Percentiles rank a stretch among this genome's conserved stretches.
Evolutionary conservation across 345 rosid genomes (phyloP).

Genomic region (Iberis pinnata): DNA sequence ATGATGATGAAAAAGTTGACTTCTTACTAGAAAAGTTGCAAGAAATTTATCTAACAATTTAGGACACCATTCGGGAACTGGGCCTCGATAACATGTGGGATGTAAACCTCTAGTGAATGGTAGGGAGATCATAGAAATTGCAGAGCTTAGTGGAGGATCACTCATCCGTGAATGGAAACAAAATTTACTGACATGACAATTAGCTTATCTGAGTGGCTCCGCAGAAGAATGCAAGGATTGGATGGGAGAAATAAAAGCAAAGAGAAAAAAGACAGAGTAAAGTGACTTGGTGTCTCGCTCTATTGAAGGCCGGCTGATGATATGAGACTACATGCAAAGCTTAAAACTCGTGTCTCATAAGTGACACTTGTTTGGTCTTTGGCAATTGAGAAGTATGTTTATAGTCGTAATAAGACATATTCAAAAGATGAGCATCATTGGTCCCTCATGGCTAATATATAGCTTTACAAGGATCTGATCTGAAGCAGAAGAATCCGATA

Average conservation of each 20-base stretch:
- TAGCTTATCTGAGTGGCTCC: slow-evolving; percentile 60
- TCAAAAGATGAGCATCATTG: no score
- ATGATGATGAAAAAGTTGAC: slow-evolving; percentile 25
- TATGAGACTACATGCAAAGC: no score
- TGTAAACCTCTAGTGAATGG: slow-evolving; percentile 75
- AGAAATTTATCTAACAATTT: slow-evolving; percentile 45
- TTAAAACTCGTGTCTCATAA: no score
- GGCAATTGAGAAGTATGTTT: no score
- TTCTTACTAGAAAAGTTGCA: slow-evolving; percentile 44
- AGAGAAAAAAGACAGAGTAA: slow-evolving; percentile 49
- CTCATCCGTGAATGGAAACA: slow-evolving; percentile 88
- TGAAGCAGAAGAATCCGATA: no score
- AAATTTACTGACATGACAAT: slow-evolving; percentile 73
- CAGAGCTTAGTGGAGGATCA: slow-evolving; percentile 79
- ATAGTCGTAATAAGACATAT: no score
- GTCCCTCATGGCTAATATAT: no score
- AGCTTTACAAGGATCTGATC: no score
- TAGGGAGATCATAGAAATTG: slow-evolving; percentile 63
- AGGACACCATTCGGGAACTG: slow-evolving; percentile 45
- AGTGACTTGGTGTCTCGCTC: slow-evolving; percentile 15
- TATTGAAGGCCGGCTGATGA: no score
- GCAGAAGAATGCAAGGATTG: slow-evolving; percentile 80
- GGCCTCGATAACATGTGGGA: slow-evolving; percentile 81
- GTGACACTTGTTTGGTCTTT: no score
- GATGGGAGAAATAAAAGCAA: slow-evolving; percentile 64